These are phyloP conservation scores for Akanthomyces dipterigenus DNA, from an alignment of 2,329 filamentous ascomycete genomes.

Conservation along the genomic window DNA sequence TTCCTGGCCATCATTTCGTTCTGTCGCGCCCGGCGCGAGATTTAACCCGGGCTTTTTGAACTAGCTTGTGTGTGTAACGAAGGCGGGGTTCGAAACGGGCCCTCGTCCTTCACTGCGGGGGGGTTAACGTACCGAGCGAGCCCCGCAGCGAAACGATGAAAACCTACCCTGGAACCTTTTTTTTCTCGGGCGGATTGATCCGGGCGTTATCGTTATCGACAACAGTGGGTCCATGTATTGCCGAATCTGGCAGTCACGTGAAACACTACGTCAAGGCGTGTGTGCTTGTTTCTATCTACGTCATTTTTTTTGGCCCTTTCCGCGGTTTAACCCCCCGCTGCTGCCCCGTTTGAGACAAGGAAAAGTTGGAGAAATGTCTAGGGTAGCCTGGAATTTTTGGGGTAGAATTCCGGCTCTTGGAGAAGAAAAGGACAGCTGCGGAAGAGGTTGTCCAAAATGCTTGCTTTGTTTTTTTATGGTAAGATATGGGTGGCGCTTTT, in stretches of 20 bases:
- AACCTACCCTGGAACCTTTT: not conserved
- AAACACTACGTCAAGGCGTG: not conserved
- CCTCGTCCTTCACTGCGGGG: constrained; percentile 1
- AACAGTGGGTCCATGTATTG: not conserved
- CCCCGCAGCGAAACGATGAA: not conserved
- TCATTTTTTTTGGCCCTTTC: not conserved
- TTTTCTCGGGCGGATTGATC: constrained; percentile 1
- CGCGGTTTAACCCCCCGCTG: too few species aligned
- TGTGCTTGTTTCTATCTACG: constrained; percentile 1
- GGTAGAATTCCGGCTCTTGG: too few species aligned
- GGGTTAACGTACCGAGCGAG: not conserved
- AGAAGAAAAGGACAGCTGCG: too few species aligned
- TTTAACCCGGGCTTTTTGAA: not conserved
- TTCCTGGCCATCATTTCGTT: too few species aligned
- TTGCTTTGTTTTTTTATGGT: too few species aligned
- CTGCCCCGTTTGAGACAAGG: not conserved
- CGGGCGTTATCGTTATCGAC: constrained; percentile 11
- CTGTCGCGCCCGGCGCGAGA: not conserved
- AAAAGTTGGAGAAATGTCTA: too few species aligned
- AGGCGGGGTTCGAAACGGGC: not conserved
- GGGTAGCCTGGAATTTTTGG: too few species aligned
- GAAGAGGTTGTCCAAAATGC: too few species aligned
- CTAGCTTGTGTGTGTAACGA: not conserved
- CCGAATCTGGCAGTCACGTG: constrained; percentile 10
- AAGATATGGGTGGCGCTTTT: too few species aligned